Conservation (phyloP, 2,329 filamentous ascomycete genomes). For the Acarospora socialis region DNA sequence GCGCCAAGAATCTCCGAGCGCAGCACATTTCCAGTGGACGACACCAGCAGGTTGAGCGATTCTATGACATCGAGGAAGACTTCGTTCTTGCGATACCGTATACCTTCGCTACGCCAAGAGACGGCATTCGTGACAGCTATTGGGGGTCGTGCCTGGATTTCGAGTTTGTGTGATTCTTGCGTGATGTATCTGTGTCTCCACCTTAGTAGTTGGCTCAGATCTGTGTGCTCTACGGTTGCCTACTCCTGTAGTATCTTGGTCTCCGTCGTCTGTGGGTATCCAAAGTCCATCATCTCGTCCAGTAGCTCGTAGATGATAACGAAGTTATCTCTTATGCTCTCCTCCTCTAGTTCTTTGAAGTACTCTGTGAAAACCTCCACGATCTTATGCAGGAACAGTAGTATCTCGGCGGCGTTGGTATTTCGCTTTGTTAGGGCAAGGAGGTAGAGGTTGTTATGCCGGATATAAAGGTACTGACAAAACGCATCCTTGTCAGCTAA, state of each 20-base stretch:
- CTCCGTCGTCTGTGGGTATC: conserved; percentile 96
- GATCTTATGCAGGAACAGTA: conserved; percentile 94
- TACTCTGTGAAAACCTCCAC: conserved; percentile 99
- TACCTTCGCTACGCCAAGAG: conserved; percentile 94
- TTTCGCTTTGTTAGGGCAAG: conserved; percentile 97
- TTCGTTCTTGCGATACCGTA: conserved; percentile 97
- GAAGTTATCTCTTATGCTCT: conserved; percentile 98
- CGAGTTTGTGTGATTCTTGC: conserved; percentile 96
- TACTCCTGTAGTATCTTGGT: conserved; percentile 93
- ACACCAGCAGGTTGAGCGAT: conserved; percentile 89
- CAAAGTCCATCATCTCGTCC: conserved; percentile 99
- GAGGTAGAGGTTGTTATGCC: conserved; percentile 97
- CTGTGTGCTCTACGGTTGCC: conserved; percentile 6
- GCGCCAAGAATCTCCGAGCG: conserved; percentile 93
- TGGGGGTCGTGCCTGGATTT: conserved; percentile 86
- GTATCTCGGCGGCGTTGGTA: conserved; percentile 95
- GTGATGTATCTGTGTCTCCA: conserved; percentile 91
- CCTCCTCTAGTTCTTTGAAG: conserved; percentile 97
- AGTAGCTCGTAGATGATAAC: conserved; percentile 97
- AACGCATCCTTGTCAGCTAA: not conserved
- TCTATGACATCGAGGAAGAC: conserved; percentile 97
- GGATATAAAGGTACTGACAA: conserved; percentile 96
- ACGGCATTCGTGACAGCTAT: conserved; percentile 98
- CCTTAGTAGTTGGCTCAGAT: no score
- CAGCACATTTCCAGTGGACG: conserved; percentile 84